These are phyloP conservation scores for Coprinopsis marcescibilis DNA, from an alignment of 768 basidiomycete genomes.

Conservation along the genomic window DNA sequence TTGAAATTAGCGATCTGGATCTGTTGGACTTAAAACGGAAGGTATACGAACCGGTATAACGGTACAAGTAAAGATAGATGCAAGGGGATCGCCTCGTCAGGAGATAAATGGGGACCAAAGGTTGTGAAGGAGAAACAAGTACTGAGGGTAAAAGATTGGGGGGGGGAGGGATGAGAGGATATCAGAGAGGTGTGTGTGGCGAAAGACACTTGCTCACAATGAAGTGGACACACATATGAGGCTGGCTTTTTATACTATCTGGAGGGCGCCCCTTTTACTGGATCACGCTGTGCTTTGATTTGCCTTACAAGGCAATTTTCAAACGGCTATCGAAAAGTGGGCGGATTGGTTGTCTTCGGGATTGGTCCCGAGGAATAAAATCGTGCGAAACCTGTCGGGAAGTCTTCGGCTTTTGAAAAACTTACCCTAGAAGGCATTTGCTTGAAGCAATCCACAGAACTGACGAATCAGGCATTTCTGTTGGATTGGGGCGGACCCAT, in stretches of 20 bases:
- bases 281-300: neutral
- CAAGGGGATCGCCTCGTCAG: no score
- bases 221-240: neutral
- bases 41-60: neutral
- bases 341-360: constrained; percentile 8
- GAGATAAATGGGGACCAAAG: neutral
- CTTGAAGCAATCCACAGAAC: neutral
- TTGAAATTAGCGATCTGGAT: neutral
- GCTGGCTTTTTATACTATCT: neutral
- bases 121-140: neutral
- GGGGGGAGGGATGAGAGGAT: neutral
- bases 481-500: neutral
- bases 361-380: constrained; percentile 8
- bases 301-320: neutral
- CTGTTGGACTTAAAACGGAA: neutral
- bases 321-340: neutral
- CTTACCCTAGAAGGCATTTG: neutral
- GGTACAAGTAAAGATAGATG: no score
- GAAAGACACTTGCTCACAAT: neutral
- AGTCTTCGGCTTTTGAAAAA: neutral
- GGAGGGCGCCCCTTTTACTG: neutral
- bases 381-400: neutral
- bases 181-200: neutral
- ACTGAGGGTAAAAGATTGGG: neutral
- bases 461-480: no score